These are phyloP conservation scores for Stagonosporopsis tanaceti DNA, from an alignment of 2,329 filamentous ascomycete genomes.

Conservation along the genomic window DNA sequence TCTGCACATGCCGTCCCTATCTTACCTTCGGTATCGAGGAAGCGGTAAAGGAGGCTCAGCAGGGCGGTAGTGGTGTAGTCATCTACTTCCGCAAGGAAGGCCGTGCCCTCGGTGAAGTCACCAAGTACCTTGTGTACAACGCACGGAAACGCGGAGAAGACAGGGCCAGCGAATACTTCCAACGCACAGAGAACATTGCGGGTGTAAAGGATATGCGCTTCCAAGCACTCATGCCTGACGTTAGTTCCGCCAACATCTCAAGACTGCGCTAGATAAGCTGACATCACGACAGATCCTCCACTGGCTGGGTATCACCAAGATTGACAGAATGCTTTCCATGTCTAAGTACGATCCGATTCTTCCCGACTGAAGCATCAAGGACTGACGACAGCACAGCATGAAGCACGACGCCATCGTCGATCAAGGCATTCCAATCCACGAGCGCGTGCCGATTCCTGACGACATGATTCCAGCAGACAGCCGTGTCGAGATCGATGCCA, in stretches of 20 bases:
- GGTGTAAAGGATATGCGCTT: slow-evolving; percentile 97
- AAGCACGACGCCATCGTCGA: slow-evolving; percentile 89
- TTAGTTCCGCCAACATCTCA: slow-evolving; percentile 26
- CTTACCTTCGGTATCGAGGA: slow-evolving; percentile 97
- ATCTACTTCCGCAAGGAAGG: slow-evolving; percentile 99
- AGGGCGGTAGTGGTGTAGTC: slow-evolving; percentile 90
- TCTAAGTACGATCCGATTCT: slow-evolving; percentile 72
- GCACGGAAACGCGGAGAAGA: slow-evolving; percentile 78
- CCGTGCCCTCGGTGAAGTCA: slow-evolving; percentile 91
- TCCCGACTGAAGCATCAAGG: background rate
- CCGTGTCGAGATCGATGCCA: slow-evolving; percentile 97
- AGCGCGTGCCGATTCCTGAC: slow-evolving; percentile 90
- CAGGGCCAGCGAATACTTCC: slow-evolving; percentile 89
- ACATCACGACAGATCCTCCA: slow-evolving; percentile 71
- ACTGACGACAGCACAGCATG: slow-evolving; percentile 65
- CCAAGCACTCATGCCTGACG: slow-evolving; percentile 95
- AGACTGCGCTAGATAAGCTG: background rate
- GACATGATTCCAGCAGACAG: slow-evolving; percentile 94
- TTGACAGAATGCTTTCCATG: slow-evolving; percentile 98
- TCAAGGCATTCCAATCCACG: slow-evolving; percentile 86
- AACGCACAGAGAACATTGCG: slow-evolving; percentile 96
- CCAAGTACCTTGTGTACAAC: slow-evolving; percentile 85
- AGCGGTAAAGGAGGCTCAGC: slow-evolving; percentile 95
- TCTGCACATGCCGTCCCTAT: slow-evolving; percentile 95
- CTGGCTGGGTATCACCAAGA: slow-evolving; percentile 98